Evolutionary conservation across 805 yeast genomes (phyloP).

Genomic region (Teunomyces barrocoloradensis): DNA sequence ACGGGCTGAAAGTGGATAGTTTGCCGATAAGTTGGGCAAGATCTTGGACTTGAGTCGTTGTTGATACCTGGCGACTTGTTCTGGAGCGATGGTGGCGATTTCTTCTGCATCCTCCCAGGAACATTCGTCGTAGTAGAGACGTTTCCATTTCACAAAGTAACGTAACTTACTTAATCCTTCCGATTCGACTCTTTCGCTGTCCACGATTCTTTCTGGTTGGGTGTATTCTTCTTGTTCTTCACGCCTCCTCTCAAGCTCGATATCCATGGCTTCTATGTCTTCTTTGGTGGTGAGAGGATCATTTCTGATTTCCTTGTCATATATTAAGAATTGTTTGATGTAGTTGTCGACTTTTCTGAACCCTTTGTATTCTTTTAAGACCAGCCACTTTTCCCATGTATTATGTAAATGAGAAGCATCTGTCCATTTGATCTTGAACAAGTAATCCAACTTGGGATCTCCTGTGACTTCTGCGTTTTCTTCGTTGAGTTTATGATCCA

Average conservation of each 20-base stretch:
- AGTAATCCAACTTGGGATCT: conserved; percentile 58
- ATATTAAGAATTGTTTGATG: conserved; percentile 69
- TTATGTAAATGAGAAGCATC: conserved; percentile 89
- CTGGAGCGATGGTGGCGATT: conserved; percentile 81
- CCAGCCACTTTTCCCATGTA: conserved; percentile 79
- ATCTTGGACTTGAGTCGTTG: conserved; percentile 79
- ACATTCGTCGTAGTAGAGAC: conserved; percentile 90
- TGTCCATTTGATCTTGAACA: conserved; percentile 77
- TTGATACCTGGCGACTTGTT: conserved; percentile 80
- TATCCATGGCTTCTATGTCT: conserved; percentile 90
- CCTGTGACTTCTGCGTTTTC: conserved; percentile 41
- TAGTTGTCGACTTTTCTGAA: conserved; percentile 86
- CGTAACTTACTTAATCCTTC: conserved; percentile 66
- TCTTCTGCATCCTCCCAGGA: conserved; percentile 95
- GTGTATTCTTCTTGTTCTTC: conserved; percentile 84
- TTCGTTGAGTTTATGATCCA: conserved; percentile 39
- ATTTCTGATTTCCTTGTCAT: conserved; percentile 70
- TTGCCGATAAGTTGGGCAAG: conserved; percentile 75
- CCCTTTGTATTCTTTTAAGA: conserved; percentile 60
- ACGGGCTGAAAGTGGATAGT: conserved; percentile 64
- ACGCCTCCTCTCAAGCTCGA: conserved; percentile 79
- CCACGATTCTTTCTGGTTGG: conserved; percentile 85
- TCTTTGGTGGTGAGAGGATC: conserved; percentile 86
- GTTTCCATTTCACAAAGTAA: conserved; percentile 90
- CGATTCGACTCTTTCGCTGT: conserved; percentile 71